Conservation (phyloP, 2,329 filamentous ascomycete genomes). For the Emmonsia crescens region DNA sequence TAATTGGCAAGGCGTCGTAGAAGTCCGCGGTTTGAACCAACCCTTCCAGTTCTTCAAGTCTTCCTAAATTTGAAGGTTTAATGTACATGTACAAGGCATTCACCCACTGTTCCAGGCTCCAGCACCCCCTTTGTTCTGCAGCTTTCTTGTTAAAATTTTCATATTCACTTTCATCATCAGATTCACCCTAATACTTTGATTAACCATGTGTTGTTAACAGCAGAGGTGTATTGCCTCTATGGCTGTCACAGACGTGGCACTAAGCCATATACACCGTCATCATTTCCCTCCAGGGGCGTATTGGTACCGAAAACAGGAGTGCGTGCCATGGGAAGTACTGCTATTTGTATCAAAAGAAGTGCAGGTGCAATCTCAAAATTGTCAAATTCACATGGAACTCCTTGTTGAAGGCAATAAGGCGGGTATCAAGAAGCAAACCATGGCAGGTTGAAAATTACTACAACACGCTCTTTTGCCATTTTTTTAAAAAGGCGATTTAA, state of each 20-base stretch:
- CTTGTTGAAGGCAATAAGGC: not conserved
- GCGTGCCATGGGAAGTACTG: no score
- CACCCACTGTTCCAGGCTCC: not conserved
- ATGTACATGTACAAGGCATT: not conserved
- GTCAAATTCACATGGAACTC: constrained; percentile 2
- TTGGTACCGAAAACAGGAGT: not conserved
- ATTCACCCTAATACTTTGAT: not conserved
- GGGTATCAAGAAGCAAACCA: not conserved
- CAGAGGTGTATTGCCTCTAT: no score
- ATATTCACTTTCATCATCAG: not conserved
- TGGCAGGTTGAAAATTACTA: no score
- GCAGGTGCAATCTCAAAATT: not conserved
- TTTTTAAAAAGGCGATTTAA: no score
- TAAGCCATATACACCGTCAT: not conserved
- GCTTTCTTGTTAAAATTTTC: not conserved
- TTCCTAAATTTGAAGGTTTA: not conserved
- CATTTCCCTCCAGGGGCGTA: not conserved
- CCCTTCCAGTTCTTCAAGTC: not conserved
- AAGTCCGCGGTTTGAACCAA: not conserved
- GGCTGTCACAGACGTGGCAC: no score
- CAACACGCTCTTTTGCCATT: no score
- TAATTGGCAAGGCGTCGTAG: not conserved
- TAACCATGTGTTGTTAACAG: not conserved
- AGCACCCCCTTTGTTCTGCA: not conserved
- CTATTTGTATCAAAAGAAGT: not conserved